Evolutionary conservation across 2,329 filamentous ascomycete species (phyloP).

Genomic region (Aspergillus brasiliensis): DNA sequence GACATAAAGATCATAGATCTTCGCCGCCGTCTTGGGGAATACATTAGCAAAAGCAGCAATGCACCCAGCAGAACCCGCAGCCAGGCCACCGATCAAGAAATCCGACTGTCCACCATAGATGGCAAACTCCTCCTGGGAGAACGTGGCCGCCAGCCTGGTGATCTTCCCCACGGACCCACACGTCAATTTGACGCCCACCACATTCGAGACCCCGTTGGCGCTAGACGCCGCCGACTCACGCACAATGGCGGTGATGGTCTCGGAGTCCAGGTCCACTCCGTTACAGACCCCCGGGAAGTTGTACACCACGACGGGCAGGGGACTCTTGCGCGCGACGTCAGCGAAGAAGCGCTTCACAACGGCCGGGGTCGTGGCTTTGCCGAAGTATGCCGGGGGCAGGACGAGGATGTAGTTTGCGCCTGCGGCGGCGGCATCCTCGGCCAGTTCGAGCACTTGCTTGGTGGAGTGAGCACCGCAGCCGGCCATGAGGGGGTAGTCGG

Average conservation of each 20-base stretch:
- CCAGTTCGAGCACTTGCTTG: constrained; percentile 62
- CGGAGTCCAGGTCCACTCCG: constrained; percentile 68
- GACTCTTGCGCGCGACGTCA: constrained; percentile 55
- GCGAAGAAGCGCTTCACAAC: constrained; percentile 63
- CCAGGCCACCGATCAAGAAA: constrained; percentile 62
- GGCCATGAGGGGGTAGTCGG: constrained; percentile 61
- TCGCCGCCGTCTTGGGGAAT: constrained; percentile 57
- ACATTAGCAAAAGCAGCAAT: constrained; percentile 62
- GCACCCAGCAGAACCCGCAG: constrained; percentile 56
- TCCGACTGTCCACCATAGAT: constrained; percentile 73
- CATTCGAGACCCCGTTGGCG: constrained; percentile 49
- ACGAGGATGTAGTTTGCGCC: constrained; percentile 65
- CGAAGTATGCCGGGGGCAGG: constrained; percentile 66
- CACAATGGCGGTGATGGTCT: constrained; percentile 59
- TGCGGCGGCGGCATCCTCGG: constrained; percentile 60
- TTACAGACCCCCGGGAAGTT: constrained; percentile 71
- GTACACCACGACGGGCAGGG: constrained; percentile 65
- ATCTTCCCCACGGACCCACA: constrained; percentile 66
- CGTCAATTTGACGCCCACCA: constrained; percentile 68
- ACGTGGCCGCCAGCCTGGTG: constrained; percentile 55
- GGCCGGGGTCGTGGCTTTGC: constrained; percentile 59
- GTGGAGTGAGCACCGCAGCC: constrained; percentile 67
- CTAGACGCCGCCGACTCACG: constrained; percentile 37
- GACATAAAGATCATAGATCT: constrained; percentile 64
- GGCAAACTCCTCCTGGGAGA: constrained; percentile 61